A percentile compares a stretch with the other conserved stretches of the same genome.
phyloP scores from a whole-genome alignment of 2,329 filamentous ascomycete species.

The Thelonectria rubi region DNA sequence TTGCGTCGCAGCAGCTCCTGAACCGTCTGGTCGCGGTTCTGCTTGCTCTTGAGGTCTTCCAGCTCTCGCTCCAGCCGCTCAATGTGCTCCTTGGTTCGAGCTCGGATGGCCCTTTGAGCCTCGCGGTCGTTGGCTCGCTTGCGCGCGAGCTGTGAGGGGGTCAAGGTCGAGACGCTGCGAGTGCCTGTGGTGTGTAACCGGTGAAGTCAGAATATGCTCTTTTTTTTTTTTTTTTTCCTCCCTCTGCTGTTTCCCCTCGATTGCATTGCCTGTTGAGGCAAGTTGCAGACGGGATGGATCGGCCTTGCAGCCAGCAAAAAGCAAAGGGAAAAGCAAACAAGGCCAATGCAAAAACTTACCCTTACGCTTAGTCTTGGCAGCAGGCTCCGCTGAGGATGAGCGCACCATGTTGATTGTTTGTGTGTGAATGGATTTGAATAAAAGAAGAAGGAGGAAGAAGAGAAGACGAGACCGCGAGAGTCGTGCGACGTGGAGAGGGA shows the following conservation, averaged over 20 bases:
- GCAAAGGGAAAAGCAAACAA: conserved; percentile 13
- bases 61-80: conserved; percentile 80
- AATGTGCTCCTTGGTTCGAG: conserved; percentile 87
- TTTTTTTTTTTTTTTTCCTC: too few relatives aligned
- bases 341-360: conserved; percentile 45
- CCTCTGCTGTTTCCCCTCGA: neutral
- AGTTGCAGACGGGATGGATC: conserved; percentile 6
- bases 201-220: neutral
- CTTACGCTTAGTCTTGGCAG: conserved; percentile 58
- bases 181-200: conserved; percentile 55
- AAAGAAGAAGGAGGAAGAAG: neutral
- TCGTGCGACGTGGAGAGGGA: neutral
- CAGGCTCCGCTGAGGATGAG: conserved; percentile 55
- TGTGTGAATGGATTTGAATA: conserved; percentile 6
- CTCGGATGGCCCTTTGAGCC: conserved; percentile 86
- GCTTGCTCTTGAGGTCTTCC: conserved; percentile 69
- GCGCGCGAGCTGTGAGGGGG: conserved; percentile 85
- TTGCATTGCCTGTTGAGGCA: neutral
- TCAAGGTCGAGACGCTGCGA: conserved; percentile 86
- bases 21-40: conserved; percentile 59
- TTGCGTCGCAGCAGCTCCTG: conserved; percentile 63
- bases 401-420: conserved; percentile 48
- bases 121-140: conserved; percentile 93
- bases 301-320: conserved; percentile 3
- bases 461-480: conserved; percentile 3